Base-by-base conservation (phyloP, 768 basidiomycete species). In the Tephrocybe sp. region DNA sequence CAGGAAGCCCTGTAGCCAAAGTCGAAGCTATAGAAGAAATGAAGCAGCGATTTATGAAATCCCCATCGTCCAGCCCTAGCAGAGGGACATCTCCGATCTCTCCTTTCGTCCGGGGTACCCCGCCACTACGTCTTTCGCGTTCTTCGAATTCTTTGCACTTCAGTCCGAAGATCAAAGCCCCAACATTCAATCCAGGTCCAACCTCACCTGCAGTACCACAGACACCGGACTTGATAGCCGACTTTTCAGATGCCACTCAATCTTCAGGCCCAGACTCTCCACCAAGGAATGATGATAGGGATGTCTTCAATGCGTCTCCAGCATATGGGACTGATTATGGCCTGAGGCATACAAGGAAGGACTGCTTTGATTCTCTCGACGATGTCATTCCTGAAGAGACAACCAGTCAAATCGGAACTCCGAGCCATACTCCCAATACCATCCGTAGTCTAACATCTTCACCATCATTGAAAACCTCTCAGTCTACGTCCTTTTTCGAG, bases 211-310 rank as follows among this genome's bases (percentile, higher is more conserved):
- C 32, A 9, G 43, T 56, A 16, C 75, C 78, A n/a, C 72, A 73
- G 26, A 84, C 78, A 15, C 83, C 86, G 3, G 83, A 84, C 44
- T 66, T 86, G n/a, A 69, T 76, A 18, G 74, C 77, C 16, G 86
- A 87, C 59, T 69, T 71, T 47, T 86, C 83, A 13, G 84, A 86
- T 48, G 71, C 77, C 12, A 81, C 81, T 2, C 72, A 76, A 46
- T 65, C 66, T 21, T 84, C 77, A 15, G 78, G 71, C 21, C 75
- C 74, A 5, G 77, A 82, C 40, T 83, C 82, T 3, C 81, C 86
- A 1, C 67, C 75, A 56, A 53, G 73, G 42, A 24, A 49, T 11
- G 44, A 58, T 24, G 62, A 62, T 15, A 54, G 57, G 7, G 63
- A 64, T 45, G 44, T 57, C 8, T 63, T 63, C 55, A 57, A 54